Evolutionary conservation across 164 flowering plant species (phyloP).

Genomic region (Nymphaea thermarum): DNA sequence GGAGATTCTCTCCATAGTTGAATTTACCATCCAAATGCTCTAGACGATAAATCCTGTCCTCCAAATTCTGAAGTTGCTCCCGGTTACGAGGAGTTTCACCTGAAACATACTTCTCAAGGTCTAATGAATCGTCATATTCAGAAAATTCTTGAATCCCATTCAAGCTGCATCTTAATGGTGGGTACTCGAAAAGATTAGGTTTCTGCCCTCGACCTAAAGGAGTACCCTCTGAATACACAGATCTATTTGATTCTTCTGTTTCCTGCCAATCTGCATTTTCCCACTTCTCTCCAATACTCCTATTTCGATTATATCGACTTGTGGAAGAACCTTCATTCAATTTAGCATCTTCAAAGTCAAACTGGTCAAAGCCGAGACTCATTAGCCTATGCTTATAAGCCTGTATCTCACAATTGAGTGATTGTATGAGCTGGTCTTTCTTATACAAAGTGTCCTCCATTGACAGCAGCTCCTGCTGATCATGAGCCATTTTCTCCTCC

Average conservation of each 20-base stretch:
- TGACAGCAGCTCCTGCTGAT: constrained; percentile 51
- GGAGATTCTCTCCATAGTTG: constrained; percentile 27
- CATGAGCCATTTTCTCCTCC: constrained; percentile 93
- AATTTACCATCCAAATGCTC: constrained; percentile 37
- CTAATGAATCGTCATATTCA: constrained; percentile 23
- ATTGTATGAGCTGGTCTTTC: constrained; percentile 68
- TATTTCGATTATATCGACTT: constrained; percentile 14
- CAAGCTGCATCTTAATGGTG: constrained; percentile 55
- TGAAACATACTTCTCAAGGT: constrained; percentile 60
- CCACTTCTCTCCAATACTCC: constrained; percentile 21
- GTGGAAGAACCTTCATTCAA: not conserved
- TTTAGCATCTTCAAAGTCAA: constrained; percentile 48
- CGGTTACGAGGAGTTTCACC: constrained; percentile 49
- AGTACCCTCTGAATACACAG: not conserved
- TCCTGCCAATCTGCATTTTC: not conserved
- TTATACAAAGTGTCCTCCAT: constrained; percentile 80
- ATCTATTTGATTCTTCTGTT: not conserved
- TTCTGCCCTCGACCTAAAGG: not conserved
- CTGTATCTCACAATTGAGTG: constrained; percentile 68
- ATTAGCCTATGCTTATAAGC: constrained; percentile 84
- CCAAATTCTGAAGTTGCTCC: constrained; percentile 31
- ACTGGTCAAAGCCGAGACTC: constrained; percentile 74
- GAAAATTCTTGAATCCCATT: constrained; percentile 38
- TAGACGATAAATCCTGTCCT: constrained; percentile 26
- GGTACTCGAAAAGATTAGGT: constrained; percentile 37